phyloP scores from a whole-genome alignment of 108 stramenopile species.

The Cyclostephanos invisitatus region DNA sequence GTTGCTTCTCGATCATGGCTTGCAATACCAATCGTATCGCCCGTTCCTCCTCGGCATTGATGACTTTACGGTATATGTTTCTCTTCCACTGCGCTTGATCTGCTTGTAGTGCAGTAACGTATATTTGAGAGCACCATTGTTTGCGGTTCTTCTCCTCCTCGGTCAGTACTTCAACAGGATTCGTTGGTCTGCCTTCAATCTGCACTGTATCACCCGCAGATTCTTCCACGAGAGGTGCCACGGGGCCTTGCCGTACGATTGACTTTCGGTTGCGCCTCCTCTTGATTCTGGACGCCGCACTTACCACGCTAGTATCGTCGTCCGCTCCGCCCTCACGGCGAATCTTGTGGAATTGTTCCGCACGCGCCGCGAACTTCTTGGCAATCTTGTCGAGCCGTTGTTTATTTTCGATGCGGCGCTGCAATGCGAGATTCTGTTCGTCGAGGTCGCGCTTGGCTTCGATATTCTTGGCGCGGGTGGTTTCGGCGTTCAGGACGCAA shows the following conservation, averaged over 20 bases:
- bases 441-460: conserved; percentile 28
- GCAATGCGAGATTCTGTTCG: conserved; percentile 31
- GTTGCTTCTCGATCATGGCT: background rate
- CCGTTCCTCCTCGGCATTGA: conserved; percentile 21
- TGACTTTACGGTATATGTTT: conserved; percentile 6
- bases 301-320: conserved; percentile 42
- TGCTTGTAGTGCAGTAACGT: background rate
- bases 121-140: conserved; percentile 20
- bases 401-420: conserved; percentile 31
- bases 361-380: conserved; percentile 47
- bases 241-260: background rate
- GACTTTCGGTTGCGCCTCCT: conserved; percentile 44
- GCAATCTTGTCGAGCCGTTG: conserved; percentile 34
- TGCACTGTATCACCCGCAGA: background rate
- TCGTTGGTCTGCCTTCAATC: background rate
- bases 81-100: conserved; percentile 26
- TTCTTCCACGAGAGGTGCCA: conserved; percentile 7
- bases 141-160: conserved; percentile 4
- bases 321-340: conserved; percentile 29
- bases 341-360: conserved; percentile 42
- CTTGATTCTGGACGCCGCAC: conserved; percentile 23
- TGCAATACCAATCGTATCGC: conserved; percentile 5
- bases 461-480: conserved; percentile 34
- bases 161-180: background rate
- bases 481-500: conserved; percentile 37